Conservation (phyloP, 108 stramenopile species). For the Bacterosira constricta region DNA sequence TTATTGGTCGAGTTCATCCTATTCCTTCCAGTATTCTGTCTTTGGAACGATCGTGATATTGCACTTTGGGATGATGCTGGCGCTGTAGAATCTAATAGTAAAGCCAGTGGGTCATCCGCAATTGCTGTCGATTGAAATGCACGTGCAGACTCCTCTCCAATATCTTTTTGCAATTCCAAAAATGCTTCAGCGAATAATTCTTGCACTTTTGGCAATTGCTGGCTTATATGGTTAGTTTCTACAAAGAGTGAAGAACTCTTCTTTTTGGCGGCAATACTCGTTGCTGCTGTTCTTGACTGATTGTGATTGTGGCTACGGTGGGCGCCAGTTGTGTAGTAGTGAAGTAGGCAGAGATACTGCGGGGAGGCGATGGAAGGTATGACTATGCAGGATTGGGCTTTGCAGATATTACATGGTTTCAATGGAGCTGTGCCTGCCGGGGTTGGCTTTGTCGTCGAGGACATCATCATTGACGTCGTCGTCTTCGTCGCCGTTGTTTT, state of each 20-base stretch:
- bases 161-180: conserved; percentile 62
- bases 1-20: background rate
- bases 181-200: conserved; percentile 75
- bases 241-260: conserved; percentile 35
- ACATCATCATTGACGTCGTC: too few relatives aligned
- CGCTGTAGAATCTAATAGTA: conserved; percentile 37
- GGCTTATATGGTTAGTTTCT: conserved; percentile 40
- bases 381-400: conserved; percentile 26
- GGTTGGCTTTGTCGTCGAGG: too few relatives aligned
- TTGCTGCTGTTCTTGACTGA: background rate
- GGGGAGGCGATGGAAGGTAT: conserved; percentile 30
- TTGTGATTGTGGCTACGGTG: conserved; percentile 27
- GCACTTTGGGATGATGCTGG: conserved; percentile 7
- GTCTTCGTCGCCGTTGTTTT: too few relatives aligned
- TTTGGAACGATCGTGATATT: conserved; percentile 20
- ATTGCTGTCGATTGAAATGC: conserved; percentile 48
- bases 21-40: conserved; percentile 9
- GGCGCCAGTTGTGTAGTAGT: conserved; percentile 79
- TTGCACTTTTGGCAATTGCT: conserved; percentile 67
- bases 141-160: conserved; percentile 59
- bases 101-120: conserved; percentile 57
- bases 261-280: conserved; percentile 18
- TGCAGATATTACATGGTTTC: conserved; percentile 35
- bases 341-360: conserved; percentile 54
- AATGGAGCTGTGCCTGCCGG: conserved; percentile 1